Base-by-base conservation (phyloP, 352 stramenopile genomes). In the Plasmopara viticola region DNA sequence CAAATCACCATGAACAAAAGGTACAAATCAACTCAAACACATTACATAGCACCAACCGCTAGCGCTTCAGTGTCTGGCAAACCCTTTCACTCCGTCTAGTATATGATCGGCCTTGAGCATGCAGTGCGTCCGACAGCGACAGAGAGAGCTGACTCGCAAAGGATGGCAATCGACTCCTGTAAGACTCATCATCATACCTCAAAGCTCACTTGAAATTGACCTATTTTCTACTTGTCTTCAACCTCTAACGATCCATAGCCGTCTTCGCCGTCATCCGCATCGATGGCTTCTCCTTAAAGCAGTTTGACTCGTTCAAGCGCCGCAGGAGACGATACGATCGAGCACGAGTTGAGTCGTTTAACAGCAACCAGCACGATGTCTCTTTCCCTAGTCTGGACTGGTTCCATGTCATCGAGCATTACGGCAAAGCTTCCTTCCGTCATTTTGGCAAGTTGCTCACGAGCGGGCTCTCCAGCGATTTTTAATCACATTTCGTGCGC, bases 231-330 rank as follows among this genome's bases (percentile, higher is more conserved):
- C 29, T 77, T 67, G 42, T 84, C 73, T 50, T 87, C 74, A 51
- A 81, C 79, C 38, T 90, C 80, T 51, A 91, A 75, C 62, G 81
- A 89, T 53, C 88, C 78, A 49, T 91, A 89, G 53, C 77, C 79
- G 47, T 87, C 72, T n/a, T 81, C 72, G 9, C 60, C 74, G 15
- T 70, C 78, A 48, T 58, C 70, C 28, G 53, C 37, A 57, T 68
- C 72, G 40, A 84, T 79, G 10, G 88, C 62, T 55, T 91, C 81
- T 44, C 83, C 72, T 46, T 89, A 57, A 31, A 91, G 62, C 25
- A 77, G 66, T 69, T 89, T 89, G 47, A 88, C 65, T 14, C 81
- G 74, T 9, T 64, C 72, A 58, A 91, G 78, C 25, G 78, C 67
- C 14, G 73, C 59, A 42, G 74, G 63, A 38, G 70, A 76, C 7